A percentile compares a stretch with the other conserved stretches of the same genome.
Conservation (phyloP, 164 flowering plant species). For the Annona cherimola region DNA sequence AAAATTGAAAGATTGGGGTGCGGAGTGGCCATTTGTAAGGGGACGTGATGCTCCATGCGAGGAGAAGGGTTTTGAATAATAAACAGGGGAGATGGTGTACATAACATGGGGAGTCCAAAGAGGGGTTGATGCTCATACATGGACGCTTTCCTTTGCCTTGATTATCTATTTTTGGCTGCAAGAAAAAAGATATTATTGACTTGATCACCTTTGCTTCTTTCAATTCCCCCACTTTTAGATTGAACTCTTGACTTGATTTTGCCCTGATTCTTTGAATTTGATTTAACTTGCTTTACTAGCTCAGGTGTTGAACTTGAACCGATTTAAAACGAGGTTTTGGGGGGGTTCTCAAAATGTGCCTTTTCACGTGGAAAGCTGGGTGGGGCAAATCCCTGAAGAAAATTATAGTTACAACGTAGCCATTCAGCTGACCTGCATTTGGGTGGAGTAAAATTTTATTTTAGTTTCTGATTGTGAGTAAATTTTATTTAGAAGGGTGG, state of each 20-base stretch:
- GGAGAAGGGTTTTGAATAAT: neutral
- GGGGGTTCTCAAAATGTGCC: too few relatives aligned
- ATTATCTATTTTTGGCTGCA: neutral
- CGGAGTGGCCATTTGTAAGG: neutral
- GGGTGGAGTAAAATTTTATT: too few relatives aligned
- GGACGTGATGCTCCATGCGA: neutral
- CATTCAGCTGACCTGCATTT: too few relatives aligned
- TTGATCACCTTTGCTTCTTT: neutral
- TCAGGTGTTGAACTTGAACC: too few relatives aligned
- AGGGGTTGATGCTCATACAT: neutral
- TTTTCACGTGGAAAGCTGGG: too few relatives aligned
- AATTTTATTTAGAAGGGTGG: too few relatives aligned
- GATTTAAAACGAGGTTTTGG: too few relatives aligned
- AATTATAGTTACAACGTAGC: too few relatives aligned
- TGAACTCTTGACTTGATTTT: neutral
- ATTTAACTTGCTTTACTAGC: too few relatives aligned
- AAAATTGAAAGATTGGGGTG: neutral
- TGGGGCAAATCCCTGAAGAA: too few relatives aligned
- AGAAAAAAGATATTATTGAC: neutral
- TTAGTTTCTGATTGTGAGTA: too few relatives aligned
- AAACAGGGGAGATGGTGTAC: neutral
- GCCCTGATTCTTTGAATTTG: neutral
- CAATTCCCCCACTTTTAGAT: neutral
- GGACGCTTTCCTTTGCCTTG: neutral
- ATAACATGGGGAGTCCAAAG: neutral